Percentiles rank a stretch among this genome's conserved stretches.
Conservation (phyloP, 2,329 filamentous ascomycete species). For the Tolypocladium capitatum region DNA sequence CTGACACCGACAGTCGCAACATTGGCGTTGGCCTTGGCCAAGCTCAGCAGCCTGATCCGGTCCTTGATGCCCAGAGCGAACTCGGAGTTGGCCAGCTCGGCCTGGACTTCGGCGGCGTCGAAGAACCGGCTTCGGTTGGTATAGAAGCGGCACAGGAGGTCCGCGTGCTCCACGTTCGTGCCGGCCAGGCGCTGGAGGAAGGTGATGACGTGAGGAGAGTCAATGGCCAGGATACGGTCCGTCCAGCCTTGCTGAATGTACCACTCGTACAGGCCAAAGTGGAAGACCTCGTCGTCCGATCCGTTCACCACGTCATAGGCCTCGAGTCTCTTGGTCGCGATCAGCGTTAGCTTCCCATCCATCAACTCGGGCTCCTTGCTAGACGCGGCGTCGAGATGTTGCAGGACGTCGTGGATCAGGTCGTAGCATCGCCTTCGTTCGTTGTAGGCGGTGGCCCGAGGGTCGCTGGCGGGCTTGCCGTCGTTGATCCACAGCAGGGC, state of each 20-base stretch:
- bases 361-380: conserved; percentile 56
- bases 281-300: conserved; percentile 85
- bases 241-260: conserved; percentile 77
- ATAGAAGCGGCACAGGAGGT: conserved; percentile 87
- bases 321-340: conserved; percentile 68
- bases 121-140: conserved; percentile 73
- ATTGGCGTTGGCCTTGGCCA: conserved; percentile 84
- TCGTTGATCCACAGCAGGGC: conserved; percentile 83
- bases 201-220: conserved; percentile 72
- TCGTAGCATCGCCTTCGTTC: conserved; percentile 70
- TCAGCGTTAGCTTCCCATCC: conserved; percentile 65
- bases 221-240: conserved; percentile 71
- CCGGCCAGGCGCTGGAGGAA: conserved; percentile 70
- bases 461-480: conserved; percentile 57
- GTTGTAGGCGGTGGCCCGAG: conserved; percentile 53
- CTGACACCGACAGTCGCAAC: conserved; percentile 66
- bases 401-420: conserved; percentile 72
- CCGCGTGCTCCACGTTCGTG: conserved; percentile 64
- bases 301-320: conserved; percentile 83
- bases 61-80: conserved; percentile 70
- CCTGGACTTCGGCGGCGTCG: conserved; percentile 77
- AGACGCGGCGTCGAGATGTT: conserved; percentile 60
- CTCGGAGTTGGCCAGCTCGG: conserved; percentile 68
- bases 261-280: conserved; percentile 96
- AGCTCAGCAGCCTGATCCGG: conserved; percentile 77